Evolutionary conservation across 2,329 filamentous ascomycete genomes (phyloP), one percentile per base, ranked within the genome.

Genomic region (Penicillium italicum): DNA sequence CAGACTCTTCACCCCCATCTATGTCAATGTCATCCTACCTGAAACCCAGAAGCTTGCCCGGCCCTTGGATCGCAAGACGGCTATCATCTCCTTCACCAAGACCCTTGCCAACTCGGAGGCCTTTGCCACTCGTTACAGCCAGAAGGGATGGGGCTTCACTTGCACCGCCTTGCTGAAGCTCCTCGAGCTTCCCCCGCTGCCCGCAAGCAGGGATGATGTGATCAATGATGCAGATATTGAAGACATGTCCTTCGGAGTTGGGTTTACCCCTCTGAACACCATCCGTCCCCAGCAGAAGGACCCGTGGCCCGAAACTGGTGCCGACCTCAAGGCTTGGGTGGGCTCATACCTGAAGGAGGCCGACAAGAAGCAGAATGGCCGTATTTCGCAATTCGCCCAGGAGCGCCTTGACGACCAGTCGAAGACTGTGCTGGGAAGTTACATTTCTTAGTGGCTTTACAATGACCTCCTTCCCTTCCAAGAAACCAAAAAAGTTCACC

Each of bases 261-360:
- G 91, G 9, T 99, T 96, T 76, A 97, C 94, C 0, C 87, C 90
- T 31, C 82, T 99, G 60, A 96, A 93, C 77, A 97, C 93, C 0
- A 94, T 93, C 77, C 90, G 88, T 72, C 86, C 86, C 56, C 79
- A 84, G 4, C 77, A 83, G 1, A 82, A 81, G 49, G 94, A 97
- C 71, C 88, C 92, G 20, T 97, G 91, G 79, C 88, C 92, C 0
- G 89, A 97, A 58, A 85, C 96, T 14, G 82, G 84, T 5, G 87
- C 91, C 52, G 89, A 91, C 57, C 78, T 91, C 50, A 88, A 88
- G 71, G 73, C 70, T 10, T 99, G 93, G 93, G 92, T 96, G n/a
- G 81, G 88, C 53, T 77, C 82, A 61, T 91, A 90, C 70, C 77
- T 97, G 69, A 87, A 87, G 68, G 84, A 87, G 34, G 90, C 91